phyloP scores from a whole-genome alignment of 2,329 filamentous ascomycete species.

The Trichoderma arundinaceum region DNA sequence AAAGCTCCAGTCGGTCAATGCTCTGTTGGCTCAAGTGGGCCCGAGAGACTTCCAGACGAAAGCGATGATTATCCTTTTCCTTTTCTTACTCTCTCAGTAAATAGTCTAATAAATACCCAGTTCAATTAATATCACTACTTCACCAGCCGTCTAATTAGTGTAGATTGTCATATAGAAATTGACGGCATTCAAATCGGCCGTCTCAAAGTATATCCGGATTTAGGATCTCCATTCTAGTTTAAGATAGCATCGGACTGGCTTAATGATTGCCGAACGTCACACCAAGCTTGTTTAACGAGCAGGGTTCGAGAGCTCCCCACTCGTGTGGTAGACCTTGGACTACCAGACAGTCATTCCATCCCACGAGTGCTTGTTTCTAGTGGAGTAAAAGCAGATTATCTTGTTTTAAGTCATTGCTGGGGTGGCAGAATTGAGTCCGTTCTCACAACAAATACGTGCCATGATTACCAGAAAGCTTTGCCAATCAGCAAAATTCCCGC shows the following conservation, averaged over 20 bases:
- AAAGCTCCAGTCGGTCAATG: background rate
- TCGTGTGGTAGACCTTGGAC: constrained; percentile 21
- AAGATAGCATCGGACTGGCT: constrained; percentile 15
- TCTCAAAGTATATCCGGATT: background rate
- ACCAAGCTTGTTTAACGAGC: background rate
- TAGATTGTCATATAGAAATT: background rate
- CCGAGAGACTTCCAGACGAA: background rate
- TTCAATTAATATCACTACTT: background rate
- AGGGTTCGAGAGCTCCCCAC: constrained; percentile 4
- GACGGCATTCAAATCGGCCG: constrained; percentile 1
- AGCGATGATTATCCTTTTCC: background rate
- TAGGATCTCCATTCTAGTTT: constrained; percentile 11
- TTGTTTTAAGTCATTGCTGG: constrained; percentile 28
- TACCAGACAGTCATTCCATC: background rate
- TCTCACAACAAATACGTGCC: constrained; percentile 7
- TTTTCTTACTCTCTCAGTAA: background rate
- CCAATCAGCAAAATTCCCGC: constrained; percentile 19
- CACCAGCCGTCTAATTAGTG: background rate
- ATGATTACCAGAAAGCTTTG: background rate
- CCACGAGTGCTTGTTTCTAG: background rate
- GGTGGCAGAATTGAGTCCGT: constrained; percentile 14
- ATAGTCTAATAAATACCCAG: background rate
- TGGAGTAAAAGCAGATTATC: background rate
- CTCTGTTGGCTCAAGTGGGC: constrained; percentile 3
- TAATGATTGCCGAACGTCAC: background rate